Conservation (phyloP, 495 filamentous ascomycete genomes). For the Penicillium robsamsonii region DNA sequence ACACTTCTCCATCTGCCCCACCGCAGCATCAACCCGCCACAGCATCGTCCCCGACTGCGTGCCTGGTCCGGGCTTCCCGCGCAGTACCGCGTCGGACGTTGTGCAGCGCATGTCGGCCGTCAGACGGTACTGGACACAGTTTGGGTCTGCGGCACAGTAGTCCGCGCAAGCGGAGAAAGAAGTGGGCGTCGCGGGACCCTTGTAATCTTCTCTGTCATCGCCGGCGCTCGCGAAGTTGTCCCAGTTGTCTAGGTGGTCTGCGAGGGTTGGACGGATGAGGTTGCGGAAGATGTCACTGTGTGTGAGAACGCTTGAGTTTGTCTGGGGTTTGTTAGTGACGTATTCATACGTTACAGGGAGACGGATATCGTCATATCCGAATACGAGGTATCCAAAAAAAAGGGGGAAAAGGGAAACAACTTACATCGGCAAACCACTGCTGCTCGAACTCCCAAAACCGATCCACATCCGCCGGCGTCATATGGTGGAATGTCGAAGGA, state of each 20-base stretch:
- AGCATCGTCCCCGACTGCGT: constrained; percentile 31
- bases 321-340: constrained; percentile 8
- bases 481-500: constrained; percentile 48
- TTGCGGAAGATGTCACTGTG: constrained; percentile 29
- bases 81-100: constrained; percentile 22
- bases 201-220: constrained; percentile 10
- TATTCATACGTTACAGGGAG: not conserved
- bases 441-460: constrained; percentile 41
- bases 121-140: constrained; percentile 43
- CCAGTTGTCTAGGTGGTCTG: constrained; percentile 26
- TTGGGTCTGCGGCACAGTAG: constrained; percentile 30
- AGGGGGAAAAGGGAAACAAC: not conserved
- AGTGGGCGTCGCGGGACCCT: constrained; percentile 11
- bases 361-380: not conserved
- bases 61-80: constrained; percentile 19
- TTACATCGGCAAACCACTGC: constrained; percentile 35
- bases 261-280: constrained; percentile 23
- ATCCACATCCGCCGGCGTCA: constrained; percentile 40
- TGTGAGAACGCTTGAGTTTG: constrained; percentile 15
- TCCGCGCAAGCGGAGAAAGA: constrained; percentile 35
- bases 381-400: not conserved
- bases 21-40: constrained; percentile 27
- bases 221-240: constrained; percentile 25
- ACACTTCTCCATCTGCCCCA: constrained; percentile 22
- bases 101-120: constrained; percentile 28